Evolutionary conservation across 371 early-diverging fungal species (phyloP).

Genomic region (Rhizomucor pusillus): DNA sequence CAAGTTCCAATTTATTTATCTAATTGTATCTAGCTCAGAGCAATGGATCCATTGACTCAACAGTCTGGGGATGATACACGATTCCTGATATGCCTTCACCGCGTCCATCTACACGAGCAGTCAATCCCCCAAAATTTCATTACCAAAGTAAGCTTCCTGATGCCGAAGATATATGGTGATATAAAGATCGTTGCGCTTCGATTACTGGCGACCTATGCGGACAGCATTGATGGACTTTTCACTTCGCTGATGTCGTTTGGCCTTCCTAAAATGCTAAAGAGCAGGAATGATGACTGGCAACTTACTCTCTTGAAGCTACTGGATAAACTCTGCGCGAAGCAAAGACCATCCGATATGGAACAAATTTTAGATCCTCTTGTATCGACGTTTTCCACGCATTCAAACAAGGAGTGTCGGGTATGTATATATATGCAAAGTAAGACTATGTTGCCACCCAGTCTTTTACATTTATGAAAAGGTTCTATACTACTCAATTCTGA

Average conservation of each 20-base stretch:
- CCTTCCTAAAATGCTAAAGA: conserved; percentile 24
- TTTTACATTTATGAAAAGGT: too few relatives aligned
- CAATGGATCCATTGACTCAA: conserved; percentile 9
- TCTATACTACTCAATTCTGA: conserved; percentile 27
- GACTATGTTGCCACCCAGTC: too few relatives aligned
- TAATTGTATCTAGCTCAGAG: conserved; percentile 1
- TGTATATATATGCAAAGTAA: too few relatives aligned
- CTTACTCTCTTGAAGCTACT: not conserved
- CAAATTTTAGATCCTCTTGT: not conserved
- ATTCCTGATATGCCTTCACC: conserved; percentile 41
- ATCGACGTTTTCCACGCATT: not conserved
- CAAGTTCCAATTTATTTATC: too few relatives aligned
- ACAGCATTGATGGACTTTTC: conserved; percentile 49
- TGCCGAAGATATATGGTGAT: conserved; percentile 32
- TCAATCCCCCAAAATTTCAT: conserved; percentile 35
- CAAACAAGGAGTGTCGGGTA: conserved; percentile 1
- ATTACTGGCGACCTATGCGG: conserved; percentile 51
- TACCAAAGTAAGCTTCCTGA: conserved; percentile 28
- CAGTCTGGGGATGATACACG: not conserved
- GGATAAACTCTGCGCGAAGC: not conserved
- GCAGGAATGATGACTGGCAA: conserved; percentile 16
- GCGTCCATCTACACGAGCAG: conserved; percentile 40
- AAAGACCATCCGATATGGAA: not conserved
- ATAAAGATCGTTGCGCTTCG: conserved; percentile 48
- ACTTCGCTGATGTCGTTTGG: conserved; percentile 15